Percentiles rank a stretch among this genome's conserved stretches.
Evolutionary conservation across 306 rosid species (phyloP).

Genomic region (Cicer pinnatifidum): DNA sequence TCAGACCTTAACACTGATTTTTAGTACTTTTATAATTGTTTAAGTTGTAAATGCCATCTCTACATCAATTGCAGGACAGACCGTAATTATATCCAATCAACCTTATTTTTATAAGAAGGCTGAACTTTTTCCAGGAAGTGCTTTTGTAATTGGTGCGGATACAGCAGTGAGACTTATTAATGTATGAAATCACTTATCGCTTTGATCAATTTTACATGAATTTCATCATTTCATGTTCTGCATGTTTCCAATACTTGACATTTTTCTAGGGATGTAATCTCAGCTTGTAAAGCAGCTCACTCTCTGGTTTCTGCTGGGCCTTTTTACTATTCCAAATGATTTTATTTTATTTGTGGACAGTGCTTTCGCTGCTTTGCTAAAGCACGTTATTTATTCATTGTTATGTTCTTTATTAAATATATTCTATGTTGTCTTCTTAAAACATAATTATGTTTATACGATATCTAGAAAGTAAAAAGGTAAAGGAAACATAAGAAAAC

Average conservation of each 20-base stretch:
- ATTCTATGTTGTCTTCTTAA: no score
- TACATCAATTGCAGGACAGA: conserved; percentile 69
- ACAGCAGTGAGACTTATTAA: conserved; percentile 82
- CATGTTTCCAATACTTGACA: not conserved
- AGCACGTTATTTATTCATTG: no score
- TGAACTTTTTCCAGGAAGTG: conserved; percentile 89
- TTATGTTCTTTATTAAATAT: no score
- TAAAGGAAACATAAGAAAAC: not conserved
- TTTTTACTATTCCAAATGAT: conserved; percentile 2
- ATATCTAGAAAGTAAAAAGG: no score
- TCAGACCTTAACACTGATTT: conserved; percentile 20
- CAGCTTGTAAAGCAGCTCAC: conserved; percentile 25
- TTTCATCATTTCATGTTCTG: conserved; percentile 33
- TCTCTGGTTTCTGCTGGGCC: conserved; percentile 7
- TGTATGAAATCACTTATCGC: conserved; percentile 56
- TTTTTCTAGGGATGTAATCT: conserved; percentile 16
- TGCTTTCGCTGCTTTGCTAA: not conserved
- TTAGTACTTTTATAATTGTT: conserved; percentile 31
- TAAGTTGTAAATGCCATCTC: conserved; percentile 44
- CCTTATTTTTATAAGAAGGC: conserved; percentile 91
- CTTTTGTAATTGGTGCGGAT: conserved; percentile 92
- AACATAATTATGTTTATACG: no score
- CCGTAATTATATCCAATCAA: conserved; percentile 81
- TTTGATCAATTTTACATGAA: conserved; percentile 21
- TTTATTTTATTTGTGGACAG: conserved; percentile 17